A percentile compares a stretch with the other conserved stretches of the same genome.
Evolutionary conservation across 2,329 filamentous ascomycete species (phyloP).

Genomic region (Trichoderma semiorbis): DNA sequence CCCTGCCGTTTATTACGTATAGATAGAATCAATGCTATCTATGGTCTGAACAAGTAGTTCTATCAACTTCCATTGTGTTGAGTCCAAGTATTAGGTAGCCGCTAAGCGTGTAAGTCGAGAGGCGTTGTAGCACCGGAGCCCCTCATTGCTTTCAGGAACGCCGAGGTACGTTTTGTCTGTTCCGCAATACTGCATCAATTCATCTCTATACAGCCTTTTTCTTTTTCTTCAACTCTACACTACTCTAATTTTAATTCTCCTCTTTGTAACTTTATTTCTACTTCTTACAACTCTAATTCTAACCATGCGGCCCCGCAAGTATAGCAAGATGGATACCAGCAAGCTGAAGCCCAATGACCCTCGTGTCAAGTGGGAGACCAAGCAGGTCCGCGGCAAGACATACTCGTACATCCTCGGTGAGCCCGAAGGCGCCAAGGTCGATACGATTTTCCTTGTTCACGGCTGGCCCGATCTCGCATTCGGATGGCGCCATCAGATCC

Average conservation of each 20-base stretch:
- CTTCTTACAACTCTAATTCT: neutral
- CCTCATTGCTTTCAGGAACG: neutral
- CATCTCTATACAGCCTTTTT: neutral
- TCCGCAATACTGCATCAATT: neutral
- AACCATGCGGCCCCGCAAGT: neutral
- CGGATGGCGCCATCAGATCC: slow-evolving; percentile 89
- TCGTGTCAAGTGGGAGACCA: slow-evolving; percentile 61
- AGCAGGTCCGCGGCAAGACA: slow-evolving; percentile 62
- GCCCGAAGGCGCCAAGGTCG: slow-evolving; percentile 42
- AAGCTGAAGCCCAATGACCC: slow-evolving; percentile 65
- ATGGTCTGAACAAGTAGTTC: neutral
- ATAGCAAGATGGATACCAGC: slow-evolving; percentile 47
- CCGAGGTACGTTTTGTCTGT: neutral
- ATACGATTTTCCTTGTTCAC: slow-evolving; percentile 58
- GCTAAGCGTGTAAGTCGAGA: neutral
- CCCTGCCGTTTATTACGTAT: neutral
- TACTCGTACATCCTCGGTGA: slow-evolving; percentile 64
- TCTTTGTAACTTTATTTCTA: neutral
- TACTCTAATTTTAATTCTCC: neutral
- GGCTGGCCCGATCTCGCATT: slow-evolving; percentile 81
- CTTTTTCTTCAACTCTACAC: neutral
- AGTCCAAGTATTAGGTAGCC: neutral
- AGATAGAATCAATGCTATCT: neutral
- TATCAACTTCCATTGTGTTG: neutral
- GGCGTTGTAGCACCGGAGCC: neutral